Conservation (phyloP, 306 rosid species). For the Sphenostylis stenocarpa region DNA sequence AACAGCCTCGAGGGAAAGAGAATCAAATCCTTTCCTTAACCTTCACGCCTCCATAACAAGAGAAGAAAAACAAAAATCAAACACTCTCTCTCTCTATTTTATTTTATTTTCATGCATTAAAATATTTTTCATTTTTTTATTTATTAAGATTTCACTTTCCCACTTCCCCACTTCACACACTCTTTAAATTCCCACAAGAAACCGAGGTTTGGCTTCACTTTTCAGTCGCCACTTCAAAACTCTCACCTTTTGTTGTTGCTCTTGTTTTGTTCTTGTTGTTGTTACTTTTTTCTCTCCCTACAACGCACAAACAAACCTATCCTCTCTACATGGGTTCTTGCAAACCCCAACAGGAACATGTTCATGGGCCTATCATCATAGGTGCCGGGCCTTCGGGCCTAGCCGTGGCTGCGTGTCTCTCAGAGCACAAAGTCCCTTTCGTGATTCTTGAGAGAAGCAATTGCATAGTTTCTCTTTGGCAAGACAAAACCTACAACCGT, state of each 20-base stretch:
- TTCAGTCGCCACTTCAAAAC: not conserved
- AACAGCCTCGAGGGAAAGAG: slow-evolving; percentile 63
- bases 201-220: not conserved
- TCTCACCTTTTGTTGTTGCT: not conserved
- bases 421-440: slow-evolving; percentile 48
- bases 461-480: slow-evolving; percentile 88
- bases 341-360: slow-evolving; percentile 43
- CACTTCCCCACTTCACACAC: not conserved
- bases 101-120: slow-evolving; percentile 33
- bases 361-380: slow-evolving; percentile 74
- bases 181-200: not conserved
- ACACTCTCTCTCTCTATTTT: not conserved
- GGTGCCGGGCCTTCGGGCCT: slow-evolving; percentile 99
- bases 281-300: not conserved
- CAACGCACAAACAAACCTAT: too few species aligned
- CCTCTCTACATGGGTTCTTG: slow-evolving; percentile 57
- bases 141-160: not conserved
- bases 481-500: slow-evolving; percentile 71
- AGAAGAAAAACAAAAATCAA: not conserved
- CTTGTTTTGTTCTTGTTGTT: too few species aligned
- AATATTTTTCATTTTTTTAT: not conserved
- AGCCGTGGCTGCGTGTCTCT: slow-evolving; percentile 82
- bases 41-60: slow-evolving; percentile 69
- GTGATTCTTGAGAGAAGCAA: slow-evolving; percentile 66
- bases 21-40: slow-evolving; percentile 72